phyloP scores from a whole-genome alignment of 1,284 basidiomycete genomes.

The Termitomyces sp. region DNA sequence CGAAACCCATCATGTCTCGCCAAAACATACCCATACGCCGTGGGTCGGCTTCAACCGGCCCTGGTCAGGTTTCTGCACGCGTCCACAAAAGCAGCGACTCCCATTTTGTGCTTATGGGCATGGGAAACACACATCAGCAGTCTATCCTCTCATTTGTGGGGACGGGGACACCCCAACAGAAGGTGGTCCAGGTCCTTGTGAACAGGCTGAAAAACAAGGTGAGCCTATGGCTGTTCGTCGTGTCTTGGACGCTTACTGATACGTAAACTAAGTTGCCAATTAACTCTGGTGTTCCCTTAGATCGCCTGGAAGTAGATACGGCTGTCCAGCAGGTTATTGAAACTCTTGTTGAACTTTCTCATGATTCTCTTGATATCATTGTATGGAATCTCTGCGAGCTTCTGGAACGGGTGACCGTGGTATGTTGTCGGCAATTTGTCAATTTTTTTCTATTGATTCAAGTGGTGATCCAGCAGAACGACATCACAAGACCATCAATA shows the following conservation, averaged over 20 bases:
- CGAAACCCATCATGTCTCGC: constrained; percentile 11
- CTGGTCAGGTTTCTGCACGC: constrained; percentile 19
- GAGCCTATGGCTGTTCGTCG: constrained; percentile 7
- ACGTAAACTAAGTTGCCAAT: constrained; percentile 64
- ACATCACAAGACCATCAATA: constrained; percentile 49
- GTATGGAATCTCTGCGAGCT: constrained; percentile 73
- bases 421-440: constrained; percentile 30
- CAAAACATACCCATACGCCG: constrained; percentile 30
- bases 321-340: constrained; percentile 72
- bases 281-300: constrained; percentile 72
- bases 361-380: constrained; percentile 73
- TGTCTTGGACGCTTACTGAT: constrained; percentile 2
- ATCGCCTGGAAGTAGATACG: constrained; percentile 69
- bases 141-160: constrained; percentile 29
- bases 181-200: constrained; percentile 66
- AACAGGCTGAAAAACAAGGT: constrained; percentile 72
- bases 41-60: constrained; percentile 32
- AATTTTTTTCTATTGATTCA: constrained; percentile 2
- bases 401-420: constrained; percentile 74
- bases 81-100: constrained; percentile 38
- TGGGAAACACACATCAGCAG: constrained; percentile 23
- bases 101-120: constrained; percentile 24
- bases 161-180: constrained; percentile 59
- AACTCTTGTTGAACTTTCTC: constrained; percentile 73
- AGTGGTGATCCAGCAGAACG: constrained; percentile 40